Evolutionary conservation across 805 yeast genomes (phyloP), one percentile per base, ranked within the genome.

Genomic region (Martiniozyma abietophila): DNA sequence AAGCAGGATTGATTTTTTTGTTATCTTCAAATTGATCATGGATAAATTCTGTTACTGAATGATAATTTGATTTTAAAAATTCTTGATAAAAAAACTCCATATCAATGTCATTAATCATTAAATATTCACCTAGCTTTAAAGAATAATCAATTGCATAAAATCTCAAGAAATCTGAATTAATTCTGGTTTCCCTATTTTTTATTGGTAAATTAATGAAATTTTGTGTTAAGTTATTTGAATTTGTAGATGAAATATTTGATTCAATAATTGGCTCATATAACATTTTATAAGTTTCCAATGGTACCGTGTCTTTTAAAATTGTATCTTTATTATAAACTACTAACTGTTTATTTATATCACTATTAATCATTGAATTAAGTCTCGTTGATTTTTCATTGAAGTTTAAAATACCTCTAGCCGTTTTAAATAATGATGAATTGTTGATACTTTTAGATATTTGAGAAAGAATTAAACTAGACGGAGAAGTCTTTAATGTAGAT

Each of bases 71-170:
- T 22, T 54, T 51, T 16, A 41, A 42, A 38, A 50, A 44, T 26
- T 47, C 47, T 22, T 48, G 42, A 27, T 50, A 50, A 31, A 46
- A 52, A 7, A 47, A 38, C 30, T 64, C 65, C 24, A 60, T 51
- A 14, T 61, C 54, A 46, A 27, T 51, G 50, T 5, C 60, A 58
- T 8, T 60, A 46, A 3, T 48, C 30, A 2, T 61, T 61, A 4
- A 51, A 45, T 17, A 25, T 15, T 32, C 25, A 2, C 17, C 33
- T 2, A 45, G 31, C 36, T 72, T 56, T 11, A 67, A 59, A n/a
- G 60, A 51, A 39, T 55, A 62, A 45, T 72, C 76, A 29, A 62
- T 56, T 1, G 79, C 68, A 41, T 71, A 72, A 24, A 69, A 53
- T 35, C 68, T 53, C 17, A 74, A 49, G 38, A 73, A 73, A 21